These are phyloP conservation scores for Cytauxzoon felis DNA, from an alignment of 169 alveolate genomes.

Conservation along the genomic window DNA sequence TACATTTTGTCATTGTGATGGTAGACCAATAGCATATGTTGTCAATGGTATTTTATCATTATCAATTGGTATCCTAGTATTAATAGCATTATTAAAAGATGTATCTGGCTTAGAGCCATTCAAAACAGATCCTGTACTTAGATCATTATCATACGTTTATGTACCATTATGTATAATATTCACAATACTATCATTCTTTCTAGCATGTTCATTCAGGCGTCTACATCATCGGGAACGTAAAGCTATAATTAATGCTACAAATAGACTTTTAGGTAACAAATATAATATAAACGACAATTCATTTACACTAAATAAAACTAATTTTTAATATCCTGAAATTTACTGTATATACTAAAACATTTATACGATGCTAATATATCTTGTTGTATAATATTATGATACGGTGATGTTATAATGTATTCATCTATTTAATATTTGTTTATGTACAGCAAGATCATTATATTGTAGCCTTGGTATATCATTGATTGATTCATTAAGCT, in stretches of 20 bases:
- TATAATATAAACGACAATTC: constrained; percentile 29
- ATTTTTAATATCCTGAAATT: too few species aligned
- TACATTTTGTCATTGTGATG: constrained; percentile 61
- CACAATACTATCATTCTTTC: constrained; percentile 34
- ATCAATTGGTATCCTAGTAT: constrained; percentile 25
- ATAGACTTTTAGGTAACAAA: constrained; percentile 52
- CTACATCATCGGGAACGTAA: constrained; percentile 48
- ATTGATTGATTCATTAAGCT: constrained; percentile 28
- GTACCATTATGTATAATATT: constrained; percentile 44
- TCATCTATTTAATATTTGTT: neutral
- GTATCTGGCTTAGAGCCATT: constrained; percentile 59
- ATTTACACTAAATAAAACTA: constrained; percentile 27
- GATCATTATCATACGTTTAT: constrained; percentile 50
- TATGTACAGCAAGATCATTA: constrained; percentile 38
- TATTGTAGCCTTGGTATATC: constrained; percentile 46
- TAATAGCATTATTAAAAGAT: constrained; percentile 35
- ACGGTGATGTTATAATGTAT: neutral
- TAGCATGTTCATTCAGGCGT: constrained; percentile 31
- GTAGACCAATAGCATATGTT: constrained; percentile 58
- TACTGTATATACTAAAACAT: neutral
- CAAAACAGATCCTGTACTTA: constrained; percentile 57
- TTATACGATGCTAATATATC: neutral
- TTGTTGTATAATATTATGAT: neutral
- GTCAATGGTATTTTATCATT: constrained; percentile 49
- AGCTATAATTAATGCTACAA: constrained; percentile 54